Percentiles rank a stretch among this genome's conserved stretches.
Evolutionary conservation across 2,329 filamentous ascomycete species (phyloP).

Genomic region (Chaetomium strumarium): DNA sequence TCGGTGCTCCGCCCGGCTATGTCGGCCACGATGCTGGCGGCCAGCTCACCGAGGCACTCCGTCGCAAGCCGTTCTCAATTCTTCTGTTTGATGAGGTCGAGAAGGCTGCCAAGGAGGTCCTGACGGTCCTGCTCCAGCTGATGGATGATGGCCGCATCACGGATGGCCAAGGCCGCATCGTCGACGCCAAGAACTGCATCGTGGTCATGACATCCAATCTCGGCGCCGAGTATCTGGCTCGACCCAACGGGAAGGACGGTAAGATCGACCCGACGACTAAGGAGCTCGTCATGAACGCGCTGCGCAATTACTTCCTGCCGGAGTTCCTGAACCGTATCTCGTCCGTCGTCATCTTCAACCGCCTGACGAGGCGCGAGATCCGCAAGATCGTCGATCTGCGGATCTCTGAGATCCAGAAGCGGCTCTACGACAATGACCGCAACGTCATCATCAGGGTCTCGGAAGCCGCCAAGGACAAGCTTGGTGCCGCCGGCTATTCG

Average conservation of each 20-base stretch:
- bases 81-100: slow-evolving; percentile 97
- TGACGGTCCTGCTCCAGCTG: slow-evolving; percentile 95
- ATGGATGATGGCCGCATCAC: slow-evolving; percentile 99
- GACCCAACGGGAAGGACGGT: slow-evolving; percentile 71
- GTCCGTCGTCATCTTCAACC: slow-evolving; percentile 96
- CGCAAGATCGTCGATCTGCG: slow-evolving; percentile 93
- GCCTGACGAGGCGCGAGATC: slow-evolving; percentile 82
- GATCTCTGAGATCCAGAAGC: slow-evolving; percentile 82
- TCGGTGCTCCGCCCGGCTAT: slow-evolving; percentile 93
- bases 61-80: slow-evolving; percentile 94
- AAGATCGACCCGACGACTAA: slow-evolving; percentile 78
- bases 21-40: slow-evolving; percentile 95
- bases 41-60: slow-evolving; percentile 89
- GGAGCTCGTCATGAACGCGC: slow-evolving; percentile 83
- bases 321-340: slow-evolving; percentile 98
- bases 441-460: slow-evolving; percentile 81
- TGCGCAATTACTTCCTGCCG: slow-evolving; percentile 94
- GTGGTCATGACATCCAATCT: slow-evolving; percentile 99
- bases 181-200: slow-evolving; percentile 96
- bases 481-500: slow-evolving; percentile 86
- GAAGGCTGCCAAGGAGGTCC: slow-evolving; percentile 95
- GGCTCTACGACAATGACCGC: slow-evolving; percentile 75
- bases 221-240: slow-evolving; percentile 86
- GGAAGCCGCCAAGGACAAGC: slow-evolving; percentile 84
- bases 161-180: slow-evolving; percentile 89